Evolutionary conservation across 164 flowering plant species (phyloP), one percentile per base, ranked within the genome.

Genomic region (Nymphaea colorata): DNA sequence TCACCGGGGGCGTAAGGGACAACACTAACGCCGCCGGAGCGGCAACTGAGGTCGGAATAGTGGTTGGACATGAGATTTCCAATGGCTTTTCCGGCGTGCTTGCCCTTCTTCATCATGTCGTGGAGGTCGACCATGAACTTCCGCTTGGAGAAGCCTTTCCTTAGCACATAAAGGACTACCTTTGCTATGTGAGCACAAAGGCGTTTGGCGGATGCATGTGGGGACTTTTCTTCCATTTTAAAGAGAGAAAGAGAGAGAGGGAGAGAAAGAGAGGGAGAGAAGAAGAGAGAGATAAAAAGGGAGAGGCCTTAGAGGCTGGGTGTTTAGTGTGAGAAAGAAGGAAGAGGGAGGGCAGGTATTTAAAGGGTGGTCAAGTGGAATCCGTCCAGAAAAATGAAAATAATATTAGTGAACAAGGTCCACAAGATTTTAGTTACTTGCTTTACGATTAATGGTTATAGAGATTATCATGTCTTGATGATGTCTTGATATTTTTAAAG

Each of bases 61-160:
- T 76, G 84, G 43, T 73, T 80, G 71, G 55, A 72, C 42, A 75
- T 71, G 59, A 80, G 69, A 71, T 76, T 75, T 11, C 73, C 70
- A 2, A 81, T 4, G 3, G 84, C 65, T 55, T 83, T 82, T 51
- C 83, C 73, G 6, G 80, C 64, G 41, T 81, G 70, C 66, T 79
- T 81, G 0, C 88, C 84, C 51, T 80, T 74, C 74, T 85, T 85
- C 80, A 81, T 81, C 82, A 77, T 78, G 41, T 81, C 5, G 61
- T 80, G 78, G 76, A 81, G 77, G 75, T 83, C 81, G 79, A 82
- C 75, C 64, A 81, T 67, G 67, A 81, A 53, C 82, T 81, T 81
- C 63, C 82, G 70, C 76, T 83, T 85, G 1, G 86, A 83, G 7
- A 81, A 53, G 25, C 86, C 84, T 66, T 83, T 85, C 64, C 84